phyloP scores from a whole-genome alignment of 2,329 filamentous ascomycete genomes.

The Aspergillus glaucus region DNA sequence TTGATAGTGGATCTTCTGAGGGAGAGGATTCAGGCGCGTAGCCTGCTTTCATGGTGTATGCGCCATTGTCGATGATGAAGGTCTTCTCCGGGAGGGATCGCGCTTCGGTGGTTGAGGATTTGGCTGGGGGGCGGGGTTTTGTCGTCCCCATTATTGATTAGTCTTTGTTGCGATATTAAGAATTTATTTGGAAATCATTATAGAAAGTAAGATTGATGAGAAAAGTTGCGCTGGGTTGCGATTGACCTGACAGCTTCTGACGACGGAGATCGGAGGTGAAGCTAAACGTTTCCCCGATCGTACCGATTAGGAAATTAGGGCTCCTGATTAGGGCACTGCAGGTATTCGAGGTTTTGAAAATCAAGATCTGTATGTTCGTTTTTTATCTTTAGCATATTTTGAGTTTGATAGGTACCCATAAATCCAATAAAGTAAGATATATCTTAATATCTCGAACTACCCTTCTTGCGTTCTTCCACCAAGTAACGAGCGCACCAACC shows the following conservation, averaged over 20 bases:
- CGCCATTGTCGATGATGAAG: slow-evolving; percentile 89
- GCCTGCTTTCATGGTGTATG: slow-evolving; percentile 84
- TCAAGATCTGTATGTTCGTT: no score
- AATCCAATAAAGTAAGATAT: no score
- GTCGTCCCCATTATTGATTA: slow-evolving; percentile 23
- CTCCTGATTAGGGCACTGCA: slow-evolving; percentile 14
- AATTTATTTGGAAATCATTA: neutral
- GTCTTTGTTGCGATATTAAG: neutral
- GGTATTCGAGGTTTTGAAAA: no score
- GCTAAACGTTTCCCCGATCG: slow-evolving; percentile 5
- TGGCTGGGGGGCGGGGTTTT: slow-evolving; percentile 37
- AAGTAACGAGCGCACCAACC: no score
- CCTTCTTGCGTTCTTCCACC: no score
- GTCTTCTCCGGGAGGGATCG: slow-evolving; percentile 57
- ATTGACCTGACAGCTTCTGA: slow-evolving; percentile 2
- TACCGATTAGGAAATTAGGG: slow-evolving; percentile 18
- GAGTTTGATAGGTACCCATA: no score
- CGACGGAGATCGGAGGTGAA: slow-evolving; percentile 6
- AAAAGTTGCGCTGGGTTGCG: neutral
- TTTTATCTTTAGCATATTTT: no score
- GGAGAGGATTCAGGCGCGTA: slow-evolving; percentile 48
- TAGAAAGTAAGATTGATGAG: neutral
- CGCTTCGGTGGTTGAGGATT: slow-evolving; percentile 46
- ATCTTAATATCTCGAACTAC: no score
- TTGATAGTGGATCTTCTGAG: slow-evolving; percentile 28